A percentile compares a stretch with the other conserved stretches of the same genome.
Evolutionary conservation across 2,329 filamentous ascomycete genomes (phyloP).

Genomic region (Xylaria sp.): DNA sequence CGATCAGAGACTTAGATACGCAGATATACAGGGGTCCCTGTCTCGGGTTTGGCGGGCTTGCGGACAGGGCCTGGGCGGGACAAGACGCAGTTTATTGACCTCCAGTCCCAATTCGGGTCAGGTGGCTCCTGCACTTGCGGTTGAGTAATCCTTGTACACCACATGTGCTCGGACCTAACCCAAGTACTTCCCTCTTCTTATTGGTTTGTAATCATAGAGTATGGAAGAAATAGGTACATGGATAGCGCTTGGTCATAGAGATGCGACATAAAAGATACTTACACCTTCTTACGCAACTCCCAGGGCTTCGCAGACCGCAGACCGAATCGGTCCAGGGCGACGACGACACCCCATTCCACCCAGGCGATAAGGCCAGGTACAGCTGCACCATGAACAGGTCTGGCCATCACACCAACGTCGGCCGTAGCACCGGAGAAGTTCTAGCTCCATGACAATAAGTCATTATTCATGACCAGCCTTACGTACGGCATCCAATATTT

Average conservation of each 20-base stretch:
- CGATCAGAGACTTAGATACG: slow-evolving; percentile 10
- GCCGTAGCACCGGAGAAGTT: slow-evolving; percentile 8
- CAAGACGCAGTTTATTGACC: not conserved
- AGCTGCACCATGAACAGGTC: not conserved
- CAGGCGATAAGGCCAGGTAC: slow-evolving; percentile 1
- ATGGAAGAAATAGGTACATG: not conserved
- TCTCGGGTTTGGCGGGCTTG: slow-evolving; percentile 9
- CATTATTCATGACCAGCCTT: slow-evolving; percentile 14
- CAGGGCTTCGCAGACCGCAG: slow-evolving; percentile 13
- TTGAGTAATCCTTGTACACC: not conserved
- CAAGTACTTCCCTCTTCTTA: slow-evolving; percentile 8
- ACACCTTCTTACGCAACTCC: not conserved
- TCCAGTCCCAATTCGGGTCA: not conserved
- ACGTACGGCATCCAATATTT: slow-evolving; percentile 26
- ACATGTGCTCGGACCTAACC: too few relatives aligned
- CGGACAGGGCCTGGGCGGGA: not conserved
- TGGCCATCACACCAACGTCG: not conserved
- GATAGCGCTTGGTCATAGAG: not conserved
- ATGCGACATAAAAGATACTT: not conserved
- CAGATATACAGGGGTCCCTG: not conserved
- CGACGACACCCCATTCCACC: not conserved
- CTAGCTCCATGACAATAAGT: slow-evolving; percentile 3
- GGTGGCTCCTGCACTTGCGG: not conserved
- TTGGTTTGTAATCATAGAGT: slow-evolving; percentile 29
- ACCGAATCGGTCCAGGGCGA: slow-evolving; percentile 14